Conservation (phyloP, 78 protist genomes). For the Cavenderia fasciculata region DNA sequence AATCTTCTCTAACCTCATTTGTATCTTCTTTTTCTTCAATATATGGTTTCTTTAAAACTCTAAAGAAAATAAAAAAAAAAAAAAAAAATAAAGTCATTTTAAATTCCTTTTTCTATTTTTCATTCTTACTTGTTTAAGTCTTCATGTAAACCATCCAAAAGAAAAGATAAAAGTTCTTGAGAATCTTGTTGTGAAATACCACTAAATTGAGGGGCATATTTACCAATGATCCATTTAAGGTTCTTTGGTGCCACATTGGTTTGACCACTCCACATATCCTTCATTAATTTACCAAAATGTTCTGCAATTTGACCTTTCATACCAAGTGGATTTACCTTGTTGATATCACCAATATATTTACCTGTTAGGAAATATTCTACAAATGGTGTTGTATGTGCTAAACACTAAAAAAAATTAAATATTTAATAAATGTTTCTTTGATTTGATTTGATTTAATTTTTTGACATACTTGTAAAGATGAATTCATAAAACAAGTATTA, state of each 20-base stretch:
- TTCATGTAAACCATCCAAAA: slow-evolving; percentile 94
- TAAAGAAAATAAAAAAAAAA: background rate
- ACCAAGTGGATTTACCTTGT: slow-evolving; percentile 87
- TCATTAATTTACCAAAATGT: slow-evolving; percentile 78
- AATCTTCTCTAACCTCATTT: slow-evolving; percentile 72
- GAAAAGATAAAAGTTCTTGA: slow-evolving; percentile 86
- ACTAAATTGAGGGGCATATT: slow-evolving; percentile 85
- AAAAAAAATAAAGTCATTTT: background rate
- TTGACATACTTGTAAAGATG: slow-evolving; percentile 80
- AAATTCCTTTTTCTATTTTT: background rate
- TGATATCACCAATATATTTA: slow-evolving; percentile 69
- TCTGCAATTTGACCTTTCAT: slow-evolving; percentile 90
- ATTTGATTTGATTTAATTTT: background rate
- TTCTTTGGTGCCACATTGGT: slow-evolving; percentile 75
- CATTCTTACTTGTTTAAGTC: slow-evolving; percentile 82
- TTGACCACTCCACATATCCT: slow-evolving; percentile 87
- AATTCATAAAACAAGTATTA: slow-evolving; percentile 97
- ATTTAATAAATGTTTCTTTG: background rate
- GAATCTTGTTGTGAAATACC: slow-evolving; percentile 93
- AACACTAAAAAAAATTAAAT: slow-evolving; percentile 71
- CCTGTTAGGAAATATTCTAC: slow-evolving; percentile 78
- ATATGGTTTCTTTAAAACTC: slow-evolving; percentile 80
- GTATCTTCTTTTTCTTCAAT: slow-evolving; percentile 71
- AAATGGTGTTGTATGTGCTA: slow-evolving; percentile 82
- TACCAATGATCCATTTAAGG: slow-evolving; percentile 84